Evolutionary conservation across 108 stramenopile species (phyloP), one percentile per base, ranked within the genome.

Genomic region (Nitzschia palea): DNA sequence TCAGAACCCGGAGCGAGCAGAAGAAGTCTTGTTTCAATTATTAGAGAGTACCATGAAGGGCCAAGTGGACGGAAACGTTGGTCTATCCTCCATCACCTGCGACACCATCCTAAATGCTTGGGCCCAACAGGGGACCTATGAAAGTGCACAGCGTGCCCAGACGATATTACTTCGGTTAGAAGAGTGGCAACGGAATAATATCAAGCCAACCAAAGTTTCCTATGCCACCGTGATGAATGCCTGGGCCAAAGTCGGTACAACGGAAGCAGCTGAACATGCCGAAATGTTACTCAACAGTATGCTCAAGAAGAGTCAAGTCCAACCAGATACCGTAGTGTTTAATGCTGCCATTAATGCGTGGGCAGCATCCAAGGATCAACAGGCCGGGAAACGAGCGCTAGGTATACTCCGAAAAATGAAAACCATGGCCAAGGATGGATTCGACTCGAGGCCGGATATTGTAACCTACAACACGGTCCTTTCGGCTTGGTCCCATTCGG

Each of bases 391-490:
- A 36, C 80, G 68, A 51, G 82, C 84, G n/a, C 66, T 74, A 50
- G 57, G 30, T 6, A 58, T 88, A n/a, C 65, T 91, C 0, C 22
- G 67, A 25, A 62, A 58, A 56, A 84, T 91, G 79, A 74, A 91
- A 68, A 47, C 42, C 35, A 51, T 78, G 45, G 57, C 68, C 17
- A 22, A 79, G 8, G 57, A 52, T 33, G 31, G 35, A 55, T 42
- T 55, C 30, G 82, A 86, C 54, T 65, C 75, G 1, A 60, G 54
- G 26, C 90, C 90, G 1, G 86, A 88, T 62, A 72, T 70, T 17
- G 78, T 86, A 18, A 76, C 85, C 12, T 91, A 86, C 74, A 91
- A 88, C 61, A 80, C 81, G 18, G 73, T 83, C 8, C 67, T 92
- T 43, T 77, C 71, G 54, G 71, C 82, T 18, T 85, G 87, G 87